Conservation (phyloP, 2,329 filamentous ascomycete species). For the Arthrobotrys sinensis region DNA sequence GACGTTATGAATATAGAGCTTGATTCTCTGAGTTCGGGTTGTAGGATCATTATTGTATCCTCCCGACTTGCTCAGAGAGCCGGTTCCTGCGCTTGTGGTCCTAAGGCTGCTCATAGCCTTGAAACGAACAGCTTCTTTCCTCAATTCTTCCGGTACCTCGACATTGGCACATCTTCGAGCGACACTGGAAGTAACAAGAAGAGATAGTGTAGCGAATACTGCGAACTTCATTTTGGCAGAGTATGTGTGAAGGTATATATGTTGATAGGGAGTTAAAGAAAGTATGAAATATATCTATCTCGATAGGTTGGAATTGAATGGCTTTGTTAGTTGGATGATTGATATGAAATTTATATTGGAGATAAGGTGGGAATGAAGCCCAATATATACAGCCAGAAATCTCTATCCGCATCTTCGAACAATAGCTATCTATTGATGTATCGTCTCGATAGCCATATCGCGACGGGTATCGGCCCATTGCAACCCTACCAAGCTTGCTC, state of each 20-base stretch:
- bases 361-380: neutral
- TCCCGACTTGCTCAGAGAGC: neutral
- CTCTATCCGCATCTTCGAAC: neutral
- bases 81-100: neutral
- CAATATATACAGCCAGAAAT: neutral
- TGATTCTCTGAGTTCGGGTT: conserved; percentile 26
- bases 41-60: conserved; percentile 5
- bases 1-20: conserved; percentile 40
- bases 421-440: neutral
- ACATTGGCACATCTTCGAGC: conserved; percentile 28
- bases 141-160: conserved; percentile 24
- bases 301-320: neutral
- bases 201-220: neutral
- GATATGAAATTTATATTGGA: neutral
- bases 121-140: conserved; percentile 19
- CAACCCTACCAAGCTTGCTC: conserved; percentile 2
- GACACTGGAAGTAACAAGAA: neutral
- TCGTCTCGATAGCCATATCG: neutral
- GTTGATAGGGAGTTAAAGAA: neutral
- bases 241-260: neutral
- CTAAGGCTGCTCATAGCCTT: conserved; percentile 9
- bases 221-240: conserved; percentile 24
- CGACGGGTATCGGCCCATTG: neutral
- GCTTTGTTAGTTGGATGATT: neutral
- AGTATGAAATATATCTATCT: neutral